A percentile compares a stretch with the other conserved stretches of the same genome.
phyloP scores from a whole-genome alignment of 768 basidiomycete species.

The Galerina marginata region DNA sequence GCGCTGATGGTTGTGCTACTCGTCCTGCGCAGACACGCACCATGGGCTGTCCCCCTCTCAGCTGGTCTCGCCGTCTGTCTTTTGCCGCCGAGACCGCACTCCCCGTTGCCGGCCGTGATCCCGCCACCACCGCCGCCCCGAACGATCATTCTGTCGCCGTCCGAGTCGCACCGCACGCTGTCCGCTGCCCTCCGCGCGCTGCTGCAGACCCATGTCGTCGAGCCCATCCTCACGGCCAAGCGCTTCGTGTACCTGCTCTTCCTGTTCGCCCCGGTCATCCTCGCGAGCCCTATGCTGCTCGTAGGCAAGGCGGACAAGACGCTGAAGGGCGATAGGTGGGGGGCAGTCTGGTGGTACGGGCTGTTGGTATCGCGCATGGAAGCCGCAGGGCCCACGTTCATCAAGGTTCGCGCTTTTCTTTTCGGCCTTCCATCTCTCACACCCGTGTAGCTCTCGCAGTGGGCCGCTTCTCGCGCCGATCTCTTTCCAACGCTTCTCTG shows the following conservation, averaged over 20 bases:
- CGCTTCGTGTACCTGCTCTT: constrained; percentile 84
- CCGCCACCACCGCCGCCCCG: constrained; percentile 32
- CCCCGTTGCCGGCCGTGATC: constrained; percentile 49
- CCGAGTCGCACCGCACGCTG: constrained; percentile 61
- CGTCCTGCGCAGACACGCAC: constrained; percentile 33
- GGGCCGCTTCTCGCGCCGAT: constrained; percentile 96
- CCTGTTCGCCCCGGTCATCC: constrained; percentile 87
- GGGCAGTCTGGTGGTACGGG: constrained; percentile 98
- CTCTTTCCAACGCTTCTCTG: constrained; percentile 90
- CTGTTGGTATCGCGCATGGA: constrained; percentile 90
- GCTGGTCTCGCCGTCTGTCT: constrained; percentile 56
- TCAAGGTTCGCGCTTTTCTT: constrained; percentile 65
- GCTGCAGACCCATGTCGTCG: constrained; percentile 69
- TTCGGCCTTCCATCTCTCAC: constrained; percentile 1
- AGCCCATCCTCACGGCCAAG: constrained; percentile 81
- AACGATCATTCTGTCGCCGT: constrained; percentile 66
- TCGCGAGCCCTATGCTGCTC: constrained; percentile 84
- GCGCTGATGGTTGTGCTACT: constrained; percentile 14
- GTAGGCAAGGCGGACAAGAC: constrained; percentile 59
- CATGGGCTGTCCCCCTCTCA: constrained; percentile 64
- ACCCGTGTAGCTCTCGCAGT: constrained; percentile 82
- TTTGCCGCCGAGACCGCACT: constrained; percentile 42
- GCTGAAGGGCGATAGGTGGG: constrained; percentile 82
- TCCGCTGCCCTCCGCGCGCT: constrained; percentile 47
- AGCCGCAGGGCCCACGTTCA: constrained; percentile 94